Evolutionary conservation across 1,284 basidiomycete genomes (phyloP).

Genomic region (Golubevia sp.): DNA sequence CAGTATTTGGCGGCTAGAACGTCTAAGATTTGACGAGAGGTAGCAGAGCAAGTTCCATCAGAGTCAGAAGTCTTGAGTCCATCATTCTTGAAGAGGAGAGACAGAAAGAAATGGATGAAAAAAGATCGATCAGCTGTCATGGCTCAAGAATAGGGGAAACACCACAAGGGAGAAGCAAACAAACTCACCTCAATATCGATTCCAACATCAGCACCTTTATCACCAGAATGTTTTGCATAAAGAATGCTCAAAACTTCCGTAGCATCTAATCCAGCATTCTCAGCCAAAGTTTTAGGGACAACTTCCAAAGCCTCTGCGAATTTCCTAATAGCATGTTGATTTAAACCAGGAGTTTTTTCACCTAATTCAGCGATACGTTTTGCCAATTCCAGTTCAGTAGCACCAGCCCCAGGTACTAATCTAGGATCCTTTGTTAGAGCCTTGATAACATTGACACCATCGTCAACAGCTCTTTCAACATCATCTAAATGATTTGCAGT

Average conservation of each 20-base stretch:
- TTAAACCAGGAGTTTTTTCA: slow-evolving; percentile 83
- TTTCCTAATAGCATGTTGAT: slow-evolving; percentile 90
- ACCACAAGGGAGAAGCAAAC: neutral
- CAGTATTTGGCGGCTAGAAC: slow-evolving; percentile 85
- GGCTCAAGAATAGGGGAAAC: no score
- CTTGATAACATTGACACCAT: slow-evolving; percentile 96
- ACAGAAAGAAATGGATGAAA: neutral
- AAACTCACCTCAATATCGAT: slow-evolving; percentile 84
- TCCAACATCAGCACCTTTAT: slow-evolving; percentile 70
- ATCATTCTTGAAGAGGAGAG: slow-evolving; percentile 7
- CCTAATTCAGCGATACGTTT: slow-evolving; percentile 83
- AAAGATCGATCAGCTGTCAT: slow-evolving; percentile 5
- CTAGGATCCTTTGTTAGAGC: slow-evolving; percentile 85
- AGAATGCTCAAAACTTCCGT: slow-evolving; percentile 87
- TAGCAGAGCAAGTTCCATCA: slow-evolving; percentile 61
- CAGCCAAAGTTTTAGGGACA: slow-evolving; percentile 87
- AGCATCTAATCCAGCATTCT: slow-evolving; percentile 93
- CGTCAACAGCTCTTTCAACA: slow-evolving; percentile 91
- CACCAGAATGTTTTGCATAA: slow-evolving; percentile 81
- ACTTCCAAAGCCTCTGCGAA: slow-evolving; percentile 91
- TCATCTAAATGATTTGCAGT: slow-evolving; percentile 94
- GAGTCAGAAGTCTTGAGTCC: neutral
- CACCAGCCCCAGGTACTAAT: slow-evolving; percentile 91
- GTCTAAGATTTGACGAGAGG: slow-evolving; percentile 65
- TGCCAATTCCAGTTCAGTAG: slow-evolving; percentile 88